A percentile compares a stretch with the other conserved stretches of the same genome.
Evolutionary conservation across 2,329 filamentous ascomycete genomes (phyloP).

Genomic region (Colletotrichum eleusines): DNA sequence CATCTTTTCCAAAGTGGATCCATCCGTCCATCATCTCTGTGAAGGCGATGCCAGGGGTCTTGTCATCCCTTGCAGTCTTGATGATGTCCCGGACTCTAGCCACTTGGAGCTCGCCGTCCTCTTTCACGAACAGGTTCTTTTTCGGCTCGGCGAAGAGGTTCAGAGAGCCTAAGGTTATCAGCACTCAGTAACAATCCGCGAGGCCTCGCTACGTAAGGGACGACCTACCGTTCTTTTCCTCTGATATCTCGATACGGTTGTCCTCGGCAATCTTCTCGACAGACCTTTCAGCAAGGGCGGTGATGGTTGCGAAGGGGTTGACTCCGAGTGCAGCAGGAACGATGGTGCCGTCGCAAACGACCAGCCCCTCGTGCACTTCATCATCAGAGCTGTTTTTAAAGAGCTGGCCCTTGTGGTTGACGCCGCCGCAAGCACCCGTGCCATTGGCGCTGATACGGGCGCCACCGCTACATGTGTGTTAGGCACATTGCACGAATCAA

Average conservation of each 20-base stretch:
- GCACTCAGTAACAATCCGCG: not conserved
- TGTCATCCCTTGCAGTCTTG: slow-evolving; percentile 55
- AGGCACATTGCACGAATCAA: not conserved
- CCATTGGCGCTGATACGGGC: slow-evolving; percentile 72
- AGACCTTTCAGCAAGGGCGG: slow-evolving; percentile 74
- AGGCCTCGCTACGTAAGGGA: accelerated
- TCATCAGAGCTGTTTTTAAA: slow-evolving; percentile 65
- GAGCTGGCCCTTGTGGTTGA: slow-evolving; percentile 71
- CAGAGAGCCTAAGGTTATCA: slow-evolving; percentile 51
- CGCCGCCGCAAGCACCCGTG: slow-evolving; percentile 67
- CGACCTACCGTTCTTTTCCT: slow-evolving; percentile 52
- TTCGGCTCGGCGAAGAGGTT: slow-evolving; percentile 67
- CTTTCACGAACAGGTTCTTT: slow-evolving; percentile 42
- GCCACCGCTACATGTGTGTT: slow-evolving; percentile 56
- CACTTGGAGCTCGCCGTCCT: slow-evolving; percentile 54
- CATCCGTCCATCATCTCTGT: slow-evolving; percentile 74
- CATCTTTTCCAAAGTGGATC: slow-evolving; percentile 61
- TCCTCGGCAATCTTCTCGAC: slow-evolving; percentile 63
- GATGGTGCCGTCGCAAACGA: slow-evolving; percentile 71
- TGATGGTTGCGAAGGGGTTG: slow-evolving; percentile 78
- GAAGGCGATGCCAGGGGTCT: slow-evolving; percentile 67
- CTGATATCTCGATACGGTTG: slow-evolving; percentile 55
- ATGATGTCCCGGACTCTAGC: slow-evolving; percentile 54
- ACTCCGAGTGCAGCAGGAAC: slow-evolving; percentile 73
- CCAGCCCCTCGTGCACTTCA: slow-evolving; percentile 67